Evolutionary conservation across 345 rosid species (phyloP).

Genomic region (Citrus glauca): DNA sequence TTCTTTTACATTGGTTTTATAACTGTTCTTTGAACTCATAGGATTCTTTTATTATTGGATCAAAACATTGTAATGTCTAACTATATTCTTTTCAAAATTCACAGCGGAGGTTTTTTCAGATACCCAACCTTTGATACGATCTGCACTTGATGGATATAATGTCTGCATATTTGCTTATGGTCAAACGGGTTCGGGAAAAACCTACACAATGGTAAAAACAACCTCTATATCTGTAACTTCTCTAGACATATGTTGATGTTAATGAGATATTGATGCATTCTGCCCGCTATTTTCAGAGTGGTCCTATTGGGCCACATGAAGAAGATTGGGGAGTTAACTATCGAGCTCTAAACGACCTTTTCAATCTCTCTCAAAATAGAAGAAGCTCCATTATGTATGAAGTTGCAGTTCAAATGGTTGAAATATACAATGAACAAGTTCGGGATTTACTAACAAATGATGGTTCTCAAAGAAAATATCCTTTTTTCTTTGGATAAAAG

Average conservation of each 20-base stretch:
- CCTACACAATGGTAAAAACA: conserved; percentile 75
- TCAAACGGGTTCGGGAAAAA: conserved; percentile 98
- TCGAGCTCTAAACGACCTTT: conserved; percentile 80
- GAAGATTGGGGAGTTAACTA: conserved; percentile 91
- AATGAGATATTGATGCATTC: conserved; percentile 1
- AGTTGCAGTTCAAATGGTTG: conserved; percentile 81
- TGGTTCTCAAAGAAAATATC: conserved; percentile 77
- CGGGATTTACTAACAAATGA: conserved; percentile 61
- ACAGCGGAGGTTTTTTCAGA: conserved; percentile 80
- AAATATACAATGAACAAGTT: conserved; percentile 91
- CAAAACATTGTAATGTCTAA: conserved; percentile 14
- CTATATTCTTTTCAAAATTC: conserved; percentile 19
- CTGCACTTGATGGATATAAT: conserved; percentile 81
- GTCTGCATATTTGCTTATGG: conserved; percentile 97
- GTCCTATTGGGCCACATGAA: conserved; percentile 58
- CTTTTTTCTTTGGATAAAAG: conserved; percentile 24
- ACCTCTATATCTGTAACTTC: not conserved
- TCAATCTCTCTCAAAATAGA: conserved; percentile 59
- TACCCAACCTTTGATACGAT: conserved; percentile 64
- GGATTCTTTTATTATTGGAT: not conserved
- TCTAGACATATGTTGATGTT: not conserved
- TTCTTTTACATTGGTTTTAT: conserved; percentile 2
- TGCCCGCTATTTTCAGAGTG: conserved; percentile 43
- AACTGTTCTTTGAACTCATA: not conserved
- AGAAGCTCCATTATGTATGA: conserved; percentile 49